Percentiles rank a stretch among this genome's conserved stretches.
These are phyloP conservation scores for Rickenella mellea DNA, from an alignment of 768 basidiomycete species.

Conservation along the genomic window DNA sequence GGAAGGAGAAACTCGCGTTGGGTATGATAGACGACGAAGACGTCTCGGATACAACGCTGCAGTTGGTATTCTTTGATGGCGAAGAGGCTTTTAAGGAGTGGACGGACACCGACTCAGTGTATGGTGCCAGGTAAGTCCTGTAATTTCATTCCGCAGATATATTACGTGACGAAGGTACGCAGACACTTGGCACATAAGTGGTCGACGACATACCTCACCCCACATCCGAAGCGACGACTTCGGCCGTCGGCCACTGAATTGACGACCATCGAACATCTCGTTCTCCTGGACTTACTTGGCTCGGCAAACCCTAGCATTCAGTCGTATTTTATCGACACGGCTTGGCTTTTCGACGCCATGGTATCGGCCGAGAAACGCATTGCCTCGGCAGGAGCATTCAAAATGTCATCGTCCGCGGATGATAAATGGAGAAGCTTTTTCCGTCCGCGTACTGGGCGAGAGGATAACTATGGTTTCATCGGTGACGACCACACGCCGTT, in stretches of 20 bases:
- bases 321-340: constrained; percentile 80
- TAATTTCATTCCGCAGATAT: background rate
- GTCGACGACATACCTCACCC: constrained; percentile 56
- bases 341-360: constrained; percentile 85
- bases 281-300: constrained; percentile 89
- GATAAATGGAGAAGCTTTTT: constrained; percentile 62
- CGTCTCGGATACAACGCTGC: constrained; percentile 74
- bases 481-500: constrained; percentile 96
- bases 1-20: constrained; percentile 43
- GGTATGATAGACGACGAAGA: constrained; percentile 58
- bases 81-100: constrained; percentile 93
- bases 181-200: constrained; percentile 89
- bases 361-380: constrained; percentile 63
- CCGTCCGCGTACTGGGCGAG: constrained; percentile 30
- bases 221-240: constrained; percentile 50
- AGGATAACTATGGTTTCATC: constrained; percentile 46
- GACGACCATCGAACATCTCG: constrained; percentile 76
- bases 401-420: constrained; percentile 29
- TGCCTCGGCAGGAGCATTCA: constrained; percentile 54
- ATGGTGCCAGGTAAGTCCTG: constrained; percentile 76
- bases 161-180: constrained; percentile 2
- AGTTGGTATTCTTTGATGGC: constrained; percentile 93
- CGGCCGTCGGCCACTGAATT: constrained; percentile 48
- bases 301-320: constrained; percentile 63
- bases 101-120: constrained; percentile 85